These are phyloP conservation scores for Neurospora sp. DNA, from an alignment of 2,329 filamentous ascomycete species.

Conservation along the genomic window DNA sequence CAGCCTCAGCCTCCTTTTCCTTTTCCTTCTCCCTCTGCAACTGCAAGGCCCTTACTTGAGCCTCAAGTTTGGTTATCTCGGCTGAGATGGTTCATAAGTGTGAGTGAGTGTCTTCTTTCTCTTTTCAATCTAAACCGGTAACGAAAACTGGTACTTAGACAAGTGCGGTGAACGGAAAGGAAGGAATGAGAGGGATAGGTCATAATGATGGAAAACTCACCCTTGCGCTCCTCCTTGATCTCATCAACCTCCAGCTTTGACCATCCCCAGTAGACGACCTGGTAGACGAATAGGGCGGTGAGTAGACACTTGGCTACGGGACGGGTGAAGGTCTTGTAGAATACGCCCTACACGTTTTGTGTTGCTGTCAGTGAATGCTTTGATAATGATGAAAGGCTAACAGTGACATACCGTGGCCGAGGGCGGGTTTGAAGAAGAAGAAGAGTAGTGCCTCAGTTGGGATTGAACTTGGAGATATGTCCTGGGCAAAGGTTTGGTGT, in stretches of 20 bases:
- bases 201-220: conserved; percentile 27
- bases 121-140: neutral
- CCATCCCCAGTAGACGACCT: conserved; percentile 68
- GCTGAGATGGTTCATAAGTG: conserved; percentile 7
- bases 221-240: conserved; percentile 46
- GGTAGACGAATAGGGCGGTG: conserved; percentile 68
- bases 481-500: neutral
- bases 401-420: conserved; percentile 7
- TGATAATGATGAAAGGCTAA: neutral
- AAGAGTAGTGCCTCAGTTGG: conserved; percentile 11
- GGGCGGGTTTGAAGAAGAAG: neutral
- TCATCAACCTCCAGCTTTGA: conserved; percentile 64
- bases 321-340: conserved; percentile 66
- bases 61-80: conserved; percentile 15
- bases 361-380: neutral
- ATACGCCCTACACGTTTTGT: conserved; percentile 38
- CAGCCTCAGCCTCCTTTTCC: neutral
- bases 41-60: conserved; percentile 12
- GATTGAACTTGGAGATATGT: neutral
- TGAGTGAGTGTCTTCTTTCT: neutral
- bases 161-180: neutral
- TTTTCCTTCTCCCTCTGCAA: neutral
- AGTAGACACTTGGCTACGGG: conserved; percentile 66
- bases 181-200: neutral
- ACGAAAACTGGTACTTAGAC: neutral